Evolutionary conservation across 352 stramenopile species (phyloP).

Genomic region (Phytophthora pseudosyringae): DNA sequence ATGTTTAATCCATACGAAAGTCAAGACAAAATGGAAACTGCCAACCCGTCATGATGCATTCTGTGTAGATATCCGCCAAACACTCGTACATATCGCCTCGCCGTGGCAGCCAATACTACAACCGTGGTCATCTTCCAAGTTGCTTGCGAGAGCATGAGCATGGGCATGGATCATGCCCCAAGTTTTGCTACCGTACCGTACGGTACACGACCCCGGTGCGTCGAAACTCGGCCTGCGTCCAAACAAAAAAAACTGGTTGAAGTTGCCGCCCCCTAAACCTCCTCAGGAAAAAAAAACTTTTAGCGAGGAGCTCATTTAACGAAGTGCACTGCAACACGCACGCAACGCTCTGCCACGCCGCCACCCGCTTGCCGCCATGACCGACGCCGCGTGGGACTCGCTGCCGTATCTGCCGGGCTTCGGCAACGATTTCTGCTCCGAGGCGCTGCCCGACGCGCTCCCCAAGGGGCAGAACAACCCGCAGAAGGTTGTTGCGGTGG

Average conservation of each 20-base stretch:
- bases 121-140: too few relatives aligned
- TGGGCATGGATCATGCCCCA: neutral
- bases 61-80: too few relatives aligned
- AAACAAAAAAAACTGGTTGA: constrained; percentile 24
- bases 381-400: constrained; percentile 50
- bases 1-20: too few relatives aligned
- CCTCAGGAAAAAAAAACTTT: neutral
- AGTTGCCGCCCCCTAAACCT: constrained; percentile 4
- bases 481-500: constrained; percentile 59
- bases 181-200: neutral
- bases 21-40: too few relatives aligned
- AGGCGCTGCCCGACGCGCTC: constrained; percentile 89
- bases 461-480: constrained; percentile 96
- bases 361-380: constrained; percentile 14
- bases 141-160: too few relatives aligned
- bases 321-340: constrained; percentile 1
- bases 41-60: too few relatives aligned
- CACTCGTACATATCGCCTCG: too few relatives aligned
- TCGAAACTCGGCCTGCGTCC: constrained; percentile 6
- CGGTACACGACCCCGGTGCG: neutral
- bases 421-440: constrained; percentile 94
- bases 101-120: too few relatives aligned
- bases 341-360: neutral
- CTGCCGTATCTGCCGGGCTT: constrained; percentile 93
- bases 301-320: constrained; percentile 23